These are phyloP conservation scores for Aspergillus heteromorphus DNA, from an alignment of 495 filamentous ascomycete species.

Conservation along the genomic window DNA sequence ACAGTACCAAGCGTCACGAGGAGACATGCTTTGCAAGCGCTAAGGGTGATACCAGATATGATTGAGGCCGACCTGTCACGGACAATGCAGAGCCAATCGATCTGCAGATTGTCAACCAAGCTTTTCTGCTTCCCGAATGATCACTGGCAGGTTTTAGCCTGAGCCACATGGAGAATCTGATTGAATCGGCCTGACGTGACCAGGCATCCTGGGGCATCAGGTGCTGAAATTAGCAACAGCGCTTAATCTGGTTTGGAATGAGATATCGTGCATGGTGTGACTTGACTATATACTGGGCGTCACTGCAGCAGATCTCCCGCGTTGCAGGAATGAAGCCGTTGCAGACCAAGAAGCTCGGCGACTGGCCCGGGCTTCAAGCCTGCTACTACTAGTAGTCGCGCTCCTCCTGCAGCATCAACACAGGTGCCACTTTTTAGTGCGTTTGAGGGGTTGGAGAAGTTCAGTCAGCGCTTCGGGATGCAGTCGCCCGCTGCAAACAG, in stretches of 20 bases:
- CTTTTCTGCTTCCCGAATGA: slow-evolving; percentile 1
- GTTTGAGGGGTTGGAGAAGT: background rate
- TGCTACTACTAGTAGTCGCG: too few relatives aligned
- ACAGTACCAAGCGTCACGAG: slow-evolving; percentile 1
- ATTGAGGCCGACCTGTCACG: slow-evolving; percentile 5
- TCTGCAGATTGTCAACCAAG: slow-evolving; percentile 1
- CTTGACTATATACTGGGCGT: background rate
- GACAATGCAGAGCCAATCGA: slow-evolving; percentile 15
- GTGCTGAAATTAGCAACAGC: slow-evolving; percentile 19
- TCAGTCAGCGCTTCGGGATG: background rate
- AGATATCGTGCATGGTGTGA: slow-evolving; percentile 1
- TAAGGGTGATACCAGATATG: slow-evolving; percentile 5
- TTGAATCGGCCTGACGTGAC: slow-evolving; percentile 1
- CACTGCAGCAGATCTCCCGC: background rate
- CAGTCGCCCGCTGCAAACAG: background rate
- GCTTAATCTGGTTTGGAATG: slow-evolving; percentile 7
- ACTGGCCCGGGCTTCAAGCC: background rate
- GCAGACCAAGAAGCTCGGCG: background rate
- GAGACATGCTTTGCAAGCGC: slow-evolving; percentile 10
- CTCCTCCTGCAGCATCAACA: background rate
- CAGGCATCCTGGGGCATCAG: slow-evolving; percentile 1
- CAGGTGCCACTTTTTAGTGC: background rate
- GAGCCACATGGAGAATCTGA: slow-evolving; percentile 4
- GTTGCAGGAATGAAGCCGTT: slow-evolving; percentile 7
- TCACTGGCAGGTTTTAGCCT: background rate